Evolutionary conservation across 768 basidiomycete species (phyloP).

Genomic region (Calocybe indica): DNA sequence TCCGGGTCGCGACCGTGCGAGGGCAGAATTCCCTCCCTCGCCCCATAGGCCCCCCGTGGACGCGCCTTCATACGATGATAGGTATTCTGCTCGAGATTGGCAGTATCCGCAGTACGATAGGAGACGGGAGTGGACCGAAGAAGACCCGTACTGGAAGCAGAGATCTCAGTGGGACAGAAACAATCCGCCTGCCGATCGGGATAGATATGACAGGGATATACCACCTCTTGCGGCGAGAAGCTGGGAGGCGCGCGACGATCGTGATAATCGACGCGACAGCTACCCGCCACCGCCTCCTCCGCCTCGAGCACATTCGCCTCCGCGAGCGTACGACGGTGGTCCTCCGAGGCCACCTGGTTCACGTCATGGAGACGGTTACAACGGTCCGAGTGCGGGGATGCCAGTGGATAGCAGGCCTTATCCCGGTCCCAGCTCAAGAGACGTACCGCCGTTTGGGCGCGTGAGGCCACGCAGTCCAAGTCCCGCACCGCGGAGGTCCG

Average conservation of each 20-base stretch:
- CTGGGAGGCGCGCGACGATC: conserved; percentile 40
- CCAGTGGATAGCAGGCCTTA: conserved; percentile 11
- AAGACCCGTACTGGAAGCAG: conserved; percentile 31
- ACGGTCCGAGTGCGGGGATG: neutral
- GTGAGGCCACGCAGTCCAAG: conserved; percentile 43
- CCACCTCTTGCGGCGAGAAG: conserved; percentile 19
- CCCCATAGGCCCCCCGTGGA: conserved; percentile 22
- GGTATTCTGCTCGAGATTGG: conserved; percentile 21
- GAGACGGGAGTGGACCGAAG: conserved; percentile 28
- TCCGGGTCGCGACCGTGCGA: conserved; percentile 24
- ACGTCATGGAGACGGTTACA: neutral
- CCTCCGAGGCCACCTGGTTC: neutral
- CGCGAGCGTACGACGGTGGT: neutral
- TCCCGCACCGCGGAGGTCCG: conserved; percentile 25
- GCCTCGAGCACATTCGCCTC: conserved; percentile 12
- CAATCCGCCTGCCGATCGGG: conserved; percentile 19
- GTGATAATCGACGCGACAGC: conserved; percentile 22
- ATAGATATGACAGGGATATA: conserved; percentile 31
- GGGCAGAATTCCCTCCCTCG: conserved; percentile 23
- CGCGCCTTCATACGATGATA: conserved; percentile 22
- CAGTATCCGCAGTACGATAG: conserved; percentile 20
- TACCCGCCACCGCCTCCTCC: conserved; percentile 10
- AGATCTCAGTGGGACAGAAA: conserved; percentile 29
- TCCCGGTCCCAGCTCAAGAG: conserved; percentile 11
- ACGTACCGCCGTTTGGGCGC: conserved; percentile 25